Percentiles rank a stretch among this genome's conserved stretches.
Evolutionary conservation across 2,329 filamentous ascomycete species (phyloP).

Genomic region (Pyricularia pennisetigena): DNA sequence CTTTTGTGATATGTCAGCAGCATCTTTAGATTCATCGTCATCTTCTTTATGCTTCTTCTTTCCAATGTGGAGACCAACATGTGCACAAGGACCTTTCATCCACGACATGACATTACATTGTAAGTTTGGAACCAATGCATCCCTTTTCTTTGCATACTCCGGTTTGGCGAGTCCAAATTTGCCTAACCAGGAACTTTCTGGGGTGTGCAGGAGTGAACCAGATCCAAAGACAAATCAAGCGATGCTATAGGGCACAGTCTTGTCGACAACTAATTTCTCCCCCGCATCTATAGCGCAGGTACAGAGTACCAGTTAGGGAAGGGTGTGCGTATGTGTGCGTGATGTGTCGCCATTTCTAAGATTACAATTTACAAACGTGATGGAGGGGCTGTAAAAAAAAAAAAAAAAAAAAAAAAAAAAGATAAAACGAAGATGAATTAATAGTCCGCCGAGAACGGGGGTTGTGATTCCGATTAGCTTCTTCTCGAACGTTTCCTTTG

Average conservation of each 20-base stretch:
- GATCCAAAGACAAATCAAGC: neutral
- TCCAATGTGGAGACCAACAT: neutral
- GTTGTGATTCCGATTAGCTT: neutral
- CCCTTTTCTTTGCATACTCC: neutral
- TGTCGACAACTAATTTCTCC: neutral
- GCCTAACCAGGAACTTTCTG: neutral
- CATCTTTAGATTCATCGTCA: neutral
- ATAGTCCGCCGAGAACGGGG: neutral
- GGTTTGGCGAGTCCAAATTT: neutral
- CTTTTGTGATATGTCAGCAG: neutral
- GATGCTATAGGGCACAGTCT: neutral
- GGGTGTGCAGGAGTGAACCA: neutral
- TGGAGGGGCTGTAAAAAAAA: neutral
- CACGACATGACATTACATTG: neutral
- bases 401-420: neutral
- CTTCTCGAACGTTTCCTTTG: neutral
- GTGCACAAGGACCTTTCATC: neutral
- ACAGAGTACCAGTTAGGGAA: neutral
- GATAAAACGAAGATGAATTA: neutral
- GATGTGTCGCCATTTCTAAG: neutral
- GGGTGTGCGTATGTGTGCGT: neutral
- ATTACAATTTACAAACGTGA: neutral
- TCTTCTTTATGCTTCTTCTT: neutral
- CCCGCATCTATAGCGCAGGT: neutral
- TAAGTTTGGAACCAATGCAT: neutral